Evolutionary conservation across 177 flowering plant genomes (phyloP), one percentile per base, ranked within the genome.

Genomic region (Vitis hybrid): DNA sequence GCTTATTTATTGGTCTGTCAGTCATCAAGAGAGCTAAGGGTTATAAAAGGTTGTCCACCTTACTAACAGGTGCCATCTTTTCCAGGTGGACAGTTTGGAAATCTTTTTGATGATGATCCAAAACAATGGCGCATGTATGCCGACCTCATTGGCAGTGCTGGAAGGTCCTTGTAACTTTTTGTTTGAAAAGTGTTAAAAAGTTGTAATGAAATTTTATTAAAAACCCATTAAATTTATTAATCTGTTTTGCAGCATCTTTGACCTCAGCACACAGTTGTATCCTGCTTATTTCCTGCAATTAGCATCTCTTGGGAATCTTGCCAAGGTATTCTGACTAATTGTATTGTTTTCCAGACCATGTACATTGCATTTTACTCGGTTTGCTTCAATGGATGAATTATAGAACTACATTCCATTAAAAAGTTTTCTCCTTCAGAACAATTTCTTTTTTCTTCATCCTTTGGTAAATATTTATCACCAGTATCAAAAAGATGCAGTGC

Each of bases 121-220:
- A 94, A 90, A 72, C 95, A 90, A 61, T 94, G 98, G 98, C 94
- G 97, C 73, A 80, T 94, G 91, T 92, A 92, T 85, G 98, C 98
- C 34, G 98, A 94, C 82, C 87, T 94, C 74, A 87, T 94, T 67
- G 97, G 98, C 80, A 94, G 98, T 82, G 88, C 93, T 56, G 97
- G 98, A 79, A 92, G 98, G 98, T 92, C 34, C 64, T 31, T 68
- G 5, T 62, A n/a, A 59, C 64, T 53, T 12, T 63, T 31, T 63
- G 63, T 66, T 72, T 61, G 10, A 59, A 59, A 54, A 73, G 12
- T 15, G 26, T 57, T 16, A 55, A 26, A 26, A 26, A 49, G 8
- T 26, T 6, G 15, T 31, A 61, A 67, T 51, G 48, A 52, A 66
- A 56, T 50, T 61, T 5, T 67, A 51, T 34, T 29, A 11, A 26